Evolutionary conservation across 1,284 basidiomycete species (phyloP).

Genomic region (Marasmius sp.): DNA sequence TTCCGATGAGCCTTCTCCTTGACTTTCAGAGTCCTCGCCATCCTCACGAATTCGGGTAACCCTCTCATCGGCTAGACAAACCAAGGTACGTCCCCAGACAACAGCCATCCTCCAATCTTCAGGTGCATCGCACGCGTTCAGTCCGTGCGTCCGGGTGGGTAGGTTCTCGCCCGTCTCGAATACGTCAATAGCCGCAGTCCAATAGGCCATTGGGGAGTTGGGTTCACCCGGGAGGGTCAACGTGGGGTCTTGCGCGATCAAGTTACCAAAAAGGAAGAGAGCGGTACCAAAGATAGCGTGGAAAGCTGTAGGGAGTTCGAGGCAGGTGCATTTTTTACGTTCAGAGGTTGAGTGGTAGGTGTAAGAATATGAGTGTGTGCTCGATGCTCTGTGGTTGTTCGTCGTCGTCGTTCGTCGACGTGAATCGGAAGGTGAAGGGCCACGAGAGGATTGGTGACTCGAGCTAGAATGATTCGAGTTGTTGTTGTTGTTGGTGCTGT

Average conservation of each 20-base stretch:
- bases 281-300: constrained; percentile 64
- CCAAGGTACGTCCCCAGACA: constrained; percentile 62
- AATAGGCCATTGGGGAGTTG: constrained; percentile 48
- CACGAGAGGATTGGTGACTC: too few species aligned
- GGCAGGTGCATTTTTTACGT: constrained; percentile 29
- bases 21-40: too few species aligned
- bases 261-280: constrained; percentile 59
- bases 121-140: constrained; percentile 23
- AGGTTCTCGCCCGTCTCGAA: constrained; percentile 66
- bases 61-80: constrained; percentile 55
- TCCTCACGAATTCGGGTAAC: constrained; percentile 23
- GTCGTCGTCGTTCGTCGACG: too few species aligned
- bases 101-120: constrained; percentile 71
- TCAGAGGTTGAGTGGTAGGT: neutral
- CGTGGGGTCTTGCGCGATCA: constrained; percentile 50
- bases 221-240: constrained; percentile 57
- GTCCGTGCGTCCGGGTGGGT: constrained; percentile 43
- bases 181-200: constrained; percentile 63
- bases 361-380: too few species aligned
- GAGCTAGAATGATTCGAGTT: too few species aligned
- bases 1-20: too few species aligned
- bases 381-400: too few species aligned
- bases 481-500: too few species aligned
- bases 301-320: constrained; percentile 60
- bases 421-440: too few species aligned